phyloP scores from a whole-genome alignment of 2,329 filamentous ascomycete species.

The Helotiales sp. region DNA sequence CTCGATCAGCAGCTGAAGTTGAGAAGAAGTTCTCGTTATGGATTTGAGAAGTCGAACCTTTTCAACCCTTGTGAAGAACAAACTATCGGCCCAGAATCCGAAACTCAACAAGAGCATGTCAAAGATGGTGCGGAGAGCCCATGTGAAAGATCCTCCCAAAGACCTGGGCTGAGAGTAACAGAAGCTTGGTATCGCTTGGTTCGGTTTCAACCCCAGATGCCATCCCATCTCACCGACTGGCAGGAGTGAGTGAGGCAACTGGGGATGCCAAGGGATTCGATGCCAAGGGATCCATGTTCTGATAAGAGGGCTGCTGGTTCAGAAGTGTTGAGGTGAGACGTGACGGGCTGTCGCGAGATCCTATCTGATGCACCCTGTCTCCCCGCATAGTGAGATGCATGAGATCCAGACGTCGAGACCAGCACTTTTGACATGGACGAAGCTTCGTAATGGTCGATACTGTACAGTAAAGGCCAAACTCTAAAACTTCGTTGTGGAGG shows the following conservation, averaged over 20 bases:
- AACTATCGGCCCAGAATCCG: conserved; percentile 6
- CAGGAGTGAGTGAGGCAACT: neutral
- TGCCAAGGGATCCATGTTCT: neutral
- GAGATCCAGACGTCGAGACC: neutral
- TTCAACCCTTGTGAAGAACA: neutral
- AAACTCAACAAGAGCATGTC: conserved; percentile 1
- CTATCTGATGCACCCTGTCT: neutral
- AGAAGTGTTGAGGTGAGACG: conserved; percentile 1
- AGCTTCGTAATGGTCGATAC: conserved; percentile 3
- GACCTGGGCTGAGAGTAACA: neutral
- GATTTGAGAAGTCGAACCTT: neutral
- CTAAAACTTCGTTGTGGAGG: neutral
- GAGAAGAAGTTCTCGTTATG: neutral
- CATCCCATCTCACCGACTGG: neutral
- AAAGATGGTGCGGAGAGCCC: neutral
- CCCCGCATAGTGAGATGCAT: neutral
- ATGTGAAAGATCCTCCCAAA: neutral
- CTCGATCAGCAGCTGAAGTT: neutral
- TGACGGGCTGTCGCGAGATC: neutral
- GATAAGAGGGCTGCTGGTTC: neutral
- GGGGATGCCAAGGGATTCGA: neutral
- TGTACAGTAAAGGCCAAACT: neutral
- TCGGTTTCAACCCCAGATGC: conserved; percentile 12
- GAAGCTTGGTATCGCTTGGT: conserved; percentile 7
- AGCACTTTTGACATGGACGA: neutral